A percentile compares a stretch with the other conserved stretches of the same genome.
Evolutionary conservation across 2,329 filamentous ascomycete genomes (phyloP).

Genomic region (Fusarium poae): DNA sequence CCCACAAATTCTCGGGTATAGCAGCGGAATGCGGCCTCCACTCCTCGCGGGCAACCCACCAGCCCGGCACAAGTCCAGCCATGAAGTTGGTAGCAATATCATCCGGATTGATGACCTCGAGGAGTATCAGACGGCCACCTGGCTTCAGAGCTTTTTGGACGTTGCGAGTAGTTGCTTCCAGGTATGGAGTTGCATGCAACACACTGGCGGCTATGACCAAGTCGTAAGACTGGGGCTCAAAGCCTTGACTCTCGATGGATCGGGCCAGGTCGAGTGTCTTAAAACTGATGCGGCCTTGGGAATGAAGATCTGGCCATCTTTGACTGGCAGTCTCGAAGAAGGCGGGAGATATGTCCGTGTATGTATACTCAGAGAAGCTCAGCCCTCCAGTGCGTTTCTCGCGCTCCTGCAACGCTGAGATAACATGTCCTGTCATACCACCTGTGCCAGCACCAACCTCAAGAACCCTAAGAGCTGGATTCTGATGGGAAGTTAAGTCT

Average conservation of each 20-base stretch:
- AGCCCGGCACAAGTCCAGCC: constrained; percentile 50
- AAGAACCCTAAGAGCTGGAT: constrained; percentile 3
- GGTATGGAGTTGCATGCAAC: constrained; percentile 49
- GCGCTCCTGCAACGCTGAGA: background rate
- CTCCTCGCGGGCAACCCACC: constrained; percentile 50
- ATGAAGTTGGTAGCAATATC: constrained; percentile 28
- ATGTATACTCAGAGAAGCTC: constrained; percentile 53
- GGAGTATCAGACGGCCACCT: constrained; percentile 48
- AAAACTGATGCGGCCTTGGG: constrained; percentile 26
- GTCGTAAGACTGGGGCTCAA: constrained; percentile 41
- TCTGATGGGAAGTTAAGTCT: constrained; percentile 12
- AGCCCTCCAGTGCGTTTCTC: constrained; percentile 6
- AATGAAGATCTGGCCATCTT: constrained; percentile 8
- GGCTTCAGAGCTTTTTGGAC: constrained; percentile 45
- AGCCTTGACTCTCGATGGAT: constrained; percentile 24
- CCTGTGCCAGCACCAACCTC: constrained; percentile 23
- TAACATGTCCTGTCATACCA: constrained; percentile 4
- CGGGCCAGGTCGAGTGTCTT: constrained; percentile 47
- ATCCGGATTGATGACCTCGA: constrained; percentile 39
- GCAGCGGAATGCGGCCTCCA: constrained; percentile 9
- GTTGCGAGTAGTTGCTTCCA: constrained; percentile 43
- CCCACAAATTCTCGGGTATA: constrained; percentile 3
- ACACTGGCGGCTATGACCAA: constrained; percentile 49
- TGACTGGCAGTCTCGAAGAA: constrained; percentile 51
- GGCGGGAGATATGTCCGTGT: constrained; percentile 56